Conservation (phyloP, 768 basidiomycete genomes). For the Mrakia hoshinonis region DNA sequence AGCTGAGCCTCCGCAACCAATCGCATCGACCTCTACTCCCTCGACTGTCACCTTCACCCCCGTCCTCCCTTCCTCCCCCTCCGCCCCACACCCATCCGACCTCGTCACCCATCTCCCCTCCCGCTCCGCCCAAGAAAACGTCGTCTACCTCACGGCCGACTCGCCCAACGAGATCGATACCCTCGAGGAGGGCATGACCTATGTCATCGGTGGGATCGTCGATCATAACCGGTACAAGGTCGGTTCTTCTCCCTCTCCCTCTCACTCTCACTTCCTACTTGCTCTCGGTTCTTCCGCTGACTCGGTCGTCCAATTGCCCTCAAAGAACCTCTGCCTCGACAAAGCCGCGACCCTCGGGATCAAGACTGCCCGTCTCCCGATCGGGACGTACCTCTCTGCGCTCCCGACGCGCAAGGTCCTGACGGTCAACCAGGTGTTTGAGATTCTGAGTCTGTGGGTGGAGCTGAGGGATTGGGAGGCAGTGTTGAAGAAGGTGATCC, state of each 20-base stretch:
- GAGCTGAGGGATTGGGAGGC: constrained; percentile 62
- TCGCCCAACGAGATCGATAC: constrained; percentile 75
- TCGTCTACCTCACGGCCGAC: constrained; percentile 93
- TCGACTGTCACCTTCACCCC: neutral
- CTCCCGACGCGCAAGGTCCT: constrained; percentile 87
- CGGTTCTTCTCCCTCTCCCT: constrained; percentile 9
- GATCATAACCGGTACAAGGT: constrained; percentile 97
- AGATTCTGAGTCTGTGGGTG: constrained; percentile 85
- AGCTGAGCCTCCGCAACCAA: neutral
- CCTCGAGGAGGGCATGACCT: constrained; percentile 72
- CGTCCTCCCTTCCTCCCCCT: neutral
- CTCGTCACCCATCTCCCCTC: constrained; percentile 11
- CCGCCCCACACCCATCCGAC: neutral
- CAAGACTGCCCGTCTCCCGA: constrained; percentile 81
- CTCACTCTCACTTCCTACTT: neutral
- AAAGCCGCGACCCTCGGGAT: constrained; percentile 69
- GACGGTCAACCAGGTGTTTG: constrained; percentile 93
- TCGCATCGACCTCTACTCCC: neutral
- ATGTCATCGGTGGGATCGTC: constrained; percentile 90
- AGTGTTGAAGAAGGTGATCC: constrained; percentile 81
- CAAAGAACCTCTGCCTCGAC: constrained; percentile 58
- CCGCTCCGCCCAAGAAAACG: constrained; percentile 26
- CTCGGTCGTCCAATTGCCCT: neutral
- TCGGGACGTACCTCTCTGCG: constrained; percentile 77
- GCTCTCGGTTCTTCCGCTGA: neutral